These are phyloP conservation scores for Fusarium nisikadoi DNA, from an alignment of 2,329 filamentous ascomycete species.

Conservation along the genomic window DNA sequence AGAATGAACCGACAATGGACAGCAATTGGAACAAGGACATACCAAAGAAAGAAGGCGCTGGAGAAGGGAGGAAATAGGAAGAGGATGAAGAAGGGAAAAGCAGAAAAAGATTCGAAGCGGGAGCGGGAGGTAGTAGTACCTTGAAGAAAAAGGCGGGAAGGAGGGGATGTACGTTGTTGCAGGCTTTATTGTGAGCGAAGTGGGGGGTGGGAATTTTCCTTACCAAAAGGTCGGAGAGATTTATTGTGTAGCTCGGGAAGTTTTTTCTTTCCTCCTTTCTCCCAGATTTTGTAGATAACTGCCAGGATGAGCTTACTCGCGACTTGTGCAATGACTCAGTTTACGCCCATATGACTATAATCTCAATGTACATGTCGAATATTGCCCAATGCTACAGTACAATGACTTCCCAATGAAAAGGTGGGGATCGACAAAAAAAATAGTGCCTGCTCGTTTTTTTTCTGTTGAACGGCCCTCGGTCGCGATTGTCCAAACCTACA, in stretches of 20 bases:
- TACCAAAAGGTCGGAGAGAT: conserved; percentile 19
- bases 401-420: conserved; percentile 12
- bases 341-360: not conserved
- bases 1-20: conserved; percentile 18
- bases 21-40: conserved; percentile 11
- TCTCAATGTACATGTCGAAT: conserved; percentile 13
- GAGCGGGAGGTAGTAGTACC: conserved; percentile 45
- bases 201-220: conserved; percentile 40
- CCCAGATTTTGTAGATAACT: not conserved
- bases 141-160: conserved; percentile 43
- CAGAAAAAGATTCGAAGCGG: conserved; percentile 44
- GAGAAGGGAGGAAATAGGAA: conserved; percentile 23
- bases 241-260: not conserved
- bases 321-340: conserved; percentile 19
- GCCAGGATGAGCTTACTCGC: conserved; percentile 7
- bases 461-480: conserved; percentile 39
- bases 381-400: conserved; percentile 20
- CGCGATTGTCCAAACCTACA: conserved; percentile 24
- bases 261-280: conserved; percentile 8
- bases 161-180: conserved; percentile 44
- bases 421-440: conserved; percentile 15
- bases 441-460: not conserved
- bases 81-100: conserved; percentile 41
- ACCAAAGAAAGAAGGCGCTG: conserved; percentile 23
- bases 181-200: conserved; percentile 38